phyloP scores from a whole-genome alignment of 2,329 filamentous ascomycete genomes.

The Hypoxylon sp. region DNA sequence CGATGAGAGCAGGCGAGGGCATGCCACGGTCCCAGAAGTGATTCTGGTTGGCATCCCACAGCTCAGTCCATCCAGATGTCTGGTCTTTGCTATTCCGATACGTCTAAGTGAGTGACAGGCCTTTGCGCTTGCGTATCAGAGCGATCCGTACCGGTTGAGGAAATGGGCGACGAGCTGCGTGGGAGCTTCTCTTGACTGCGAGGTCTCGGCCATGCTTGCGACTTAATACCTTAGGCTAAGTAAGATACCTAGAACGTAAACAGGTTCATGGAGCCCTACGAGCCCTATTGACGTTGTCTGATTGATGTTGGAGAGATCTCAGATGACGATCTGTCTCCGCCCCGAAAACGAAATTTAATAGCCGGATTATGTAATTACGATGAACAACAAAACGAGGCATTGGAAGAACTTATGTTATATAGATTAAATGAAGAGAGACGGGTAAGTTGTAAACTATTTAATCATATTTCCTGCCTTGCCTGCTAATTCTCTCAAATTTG shows the following conservation, averaged over 20 bases:
- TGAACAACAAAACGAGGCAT: no score
- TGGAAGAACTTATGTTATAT: no score
- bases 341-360: no score
- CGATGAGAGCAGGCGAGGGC: conserved; percentile 21
- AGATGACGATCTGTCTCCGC: no score
- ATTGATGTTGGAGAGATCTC: no score
- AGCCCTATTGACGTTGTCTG: not conserved
- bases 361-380: no score
- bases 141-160: conserved; percentile 2
- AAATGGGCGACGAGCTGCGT: not conserved
- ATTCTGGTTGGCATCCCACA: conserved; percentile 12
- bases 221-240: not conserved
- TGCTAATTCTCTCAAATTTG: no score
- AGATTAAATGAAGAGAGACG: no score
- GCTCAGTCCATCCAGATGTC: conserved; percentile 11
- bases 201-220: not conserved
- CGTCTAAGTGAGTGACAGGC: not conserved
- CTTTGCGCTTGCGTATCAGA: not conserved
- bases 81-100: conserved; percentile 2
- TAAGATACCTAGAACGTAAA: no score
- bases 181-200: not conserved
- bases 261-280: not conserved
- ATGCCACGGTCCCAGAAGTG: conserved; percentile 15
- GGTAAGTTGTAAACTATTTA: no score
- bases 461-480: no score